Conservation (phyloP, 2,329 filamentous ascomycete genomes). For the Nemania abortiva region DNA sequence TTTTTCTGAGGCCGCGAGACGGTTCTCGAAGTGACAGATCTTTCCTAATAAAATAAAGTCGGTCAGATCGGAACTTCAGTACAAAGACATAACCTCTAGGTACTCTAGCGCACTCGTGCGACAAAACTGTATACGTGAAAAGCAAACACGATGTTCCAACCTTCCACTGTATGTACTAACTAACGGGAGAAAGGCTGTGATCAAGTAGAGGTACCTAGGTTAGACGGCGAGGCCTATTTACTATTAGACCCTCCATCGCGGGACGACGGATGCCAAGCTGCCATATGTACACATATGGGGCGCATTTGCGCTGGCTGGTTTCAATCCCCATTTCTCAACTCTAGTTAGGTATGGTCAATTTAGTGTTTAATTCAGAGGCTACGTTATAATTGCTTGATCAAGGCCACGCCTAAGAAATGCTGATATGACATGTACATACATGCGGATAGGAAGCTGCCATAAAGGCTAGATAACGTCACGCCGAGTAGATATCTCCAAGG, state of each 20-base stretch:
- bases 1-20: background rate
- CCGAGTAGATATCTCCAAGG: background rate
- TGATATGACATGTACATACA: background rate
- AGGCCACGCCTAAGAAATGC: background rate
- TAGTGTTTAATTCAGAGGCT: background rate
- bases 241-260: constrained; percentile 29
- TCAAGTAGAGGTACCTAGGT: constrained; percentile 16
- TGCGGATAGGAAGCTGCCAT: background rate
- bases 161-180: background rate
- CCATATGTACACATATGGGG: constrained; percentile 25
- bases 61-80: too few species aligned
- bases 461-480: background rate
- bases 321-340: background rate
- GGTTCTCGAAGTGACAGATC: too few species aligned
- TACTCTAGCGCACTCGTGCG: background rate
- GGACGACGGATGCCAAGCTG: constrained; percentile 35
- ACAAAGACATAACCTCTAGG: background rate
- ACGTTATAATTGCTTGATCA: background rate
- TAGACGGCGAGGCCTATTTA: background rate
- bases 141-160: background rate
- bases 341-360: background rate
- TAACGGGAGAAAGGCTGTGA: background rate
- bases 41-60: too few species aligned
- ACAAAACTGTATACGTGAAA: background rate
- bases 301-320: background rate